Base-by-base conservation (phyloP, 1,284 basidiomycete species). In the Thecaphora frezii region DNA sequence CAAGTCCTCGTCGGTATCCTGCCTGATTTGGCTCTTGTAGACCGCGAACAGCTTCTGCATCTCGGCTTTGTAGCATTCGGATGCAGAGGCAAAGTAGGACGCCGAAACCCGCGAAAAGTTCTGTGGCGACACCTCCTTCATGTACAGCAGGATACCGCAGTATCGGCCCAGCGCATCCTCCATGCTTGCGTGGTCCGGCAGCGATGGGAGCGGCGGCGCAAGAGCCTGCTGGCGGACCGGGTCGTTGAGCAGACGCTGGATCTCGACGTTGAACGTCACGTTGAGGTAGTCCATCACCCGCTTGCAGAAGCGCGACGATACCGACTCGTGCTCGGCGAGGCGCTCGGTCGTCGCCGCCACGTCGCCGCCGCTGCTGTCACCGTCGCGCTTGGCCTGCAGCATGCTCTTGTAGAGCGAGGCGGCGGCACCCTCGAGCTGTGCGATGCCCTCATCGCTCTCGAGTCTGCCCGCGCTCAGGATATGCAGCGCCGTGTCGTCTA, bases 381-480 rank as follows among this genome's bases (percentile, higher is more conserved):
- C 57, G 24, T 72, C 69, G n/a, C 96, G 91, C 62, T 88, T 83
- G n/a, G 91, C 89, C 5, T 93, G 91, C 69, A 91, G 87, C 16
- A 98, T 82, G 1, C 93, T 93, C 78, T 96, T 96, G 83, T 98
- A 98, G n/a, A 98, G 82, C 50, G 90, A 87, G 0, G 89, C 86
- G 0, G 89, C 89, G 12, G 93, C 89, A 48, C 84, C 84, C 80
- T 98, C 94, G 22, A 97, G 83, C 33, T 74, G 66, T 3, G 61
- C 45, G 50, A 97, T 89, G 49, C 91, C 89, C 25, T 84, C 81
- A 2, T 86, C 77, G 44, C 89, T 88, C 73, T 91, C 89, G 12
- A 96, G 83, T 9, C 90, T 89, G 61, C 90, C 91, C 79, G 94
- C 90, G 0, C 88, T 88, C 2, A 98, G 85, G 0, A 85, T 86